Evolutionary conservation across 1,139 yeast species (phyloP).

Genomic region (Hanseniaspora sp.): DNA sequence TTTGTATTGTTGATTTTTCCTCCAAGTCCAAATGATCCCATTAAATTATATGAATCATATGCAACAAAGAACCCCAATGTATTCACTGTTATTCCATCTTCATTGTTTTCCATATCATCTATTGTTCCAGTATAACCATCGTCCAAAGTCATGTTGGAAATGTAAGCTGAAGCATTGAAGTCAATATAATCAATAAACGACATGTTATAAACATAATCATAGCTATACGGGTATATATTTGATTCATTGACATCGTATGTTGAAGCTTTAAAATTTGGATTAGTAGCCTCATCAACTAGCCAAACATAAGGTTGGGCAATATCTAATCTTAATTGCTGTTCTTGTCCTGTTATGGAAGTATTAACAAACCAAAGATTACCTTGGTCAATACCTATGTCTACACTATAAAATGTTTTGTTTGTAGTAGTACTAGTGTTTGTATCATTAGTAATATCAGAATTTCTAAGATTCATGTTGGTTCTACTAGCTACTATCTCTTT

Average conservation of each 20-base stretch:
- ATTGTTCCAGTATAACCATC: neutral
- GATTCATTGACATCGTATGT: neutral
- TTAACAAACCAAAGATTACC: neutral
- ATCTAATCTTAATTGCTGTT: conserved; percentile 32
- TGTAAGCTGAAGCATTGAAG: conserved; percentile 22
- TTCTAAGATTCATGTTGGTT: too few relatives aligned
- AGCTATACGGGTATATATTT: neutral
- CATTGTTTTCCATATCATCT: neutral
- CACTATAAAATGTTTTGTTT: neutral
- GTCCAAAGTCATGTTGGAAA: neutral
- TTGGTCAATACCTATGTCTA: neutral
- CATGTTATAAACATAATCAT: conserved; percentile 15
- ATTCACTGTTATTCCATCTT: conserved; percentile 19
- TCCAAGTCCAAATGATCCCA: conserved; percentile 53
- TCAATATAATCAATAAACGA: conserved; percentile 21
- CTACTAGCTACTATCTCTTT: too few relatives aligned
- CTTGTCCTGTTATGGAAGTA: conserved; percentile 18
- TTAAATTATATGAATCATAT: conserved; percentile 34
- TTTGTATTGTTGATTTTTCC: conserved; percentile 25
- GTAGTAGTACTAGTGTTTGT: neutral
- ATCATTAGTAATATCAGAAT: too few relatives aligned
- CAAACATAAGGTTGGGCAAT: conserved; percentile 35
- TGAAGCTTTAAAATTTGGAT: conserved; percentile 23
- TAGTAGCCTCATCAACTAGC: conserved; percentile 29
- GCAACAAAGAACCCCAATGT: conserved; percentile 28